These are phyloP conservation scores for Ustilago esculenta DNA, from an alignment of 1,284 basidiomycete genomes.

Conservation along the genomic window DNA sequence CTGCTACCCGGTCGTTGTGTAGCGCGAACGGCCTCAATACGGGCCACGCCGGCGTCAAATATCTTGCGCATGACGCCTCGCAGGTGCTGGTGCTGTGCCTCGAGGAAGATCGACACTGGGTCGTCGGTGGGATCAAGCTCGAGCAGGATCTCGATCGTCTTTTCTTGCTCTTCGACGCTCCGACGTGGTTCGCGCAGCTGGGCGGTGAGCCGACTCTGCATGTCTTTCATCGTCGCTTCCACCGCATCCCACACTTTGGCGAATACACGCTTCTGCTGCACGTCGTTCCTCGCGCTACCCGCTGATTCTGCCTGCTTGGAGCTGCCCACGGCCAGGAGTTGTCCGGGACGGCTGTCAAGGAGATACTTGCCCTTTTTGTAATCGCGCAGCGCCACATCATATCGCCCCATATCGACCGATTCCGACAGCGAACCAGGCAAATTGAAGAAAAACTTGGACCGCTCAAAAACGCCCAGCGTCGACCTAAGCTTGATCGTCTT, in stretches of 20 bases:
- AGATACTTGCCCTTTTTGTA: constrained; percentile 97
- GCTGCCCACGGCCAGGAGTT: constrained; percentile 74
- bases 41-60: constrained; percentile 69
- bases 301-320: constrained; percentile 28
- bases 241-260: constrained; percentile 97
- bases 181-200: constrained; percentile 81
- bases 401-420: constrained; percentile 78
- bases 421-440: constrained; percentile 91
- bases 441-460: constrained; percentile 98
- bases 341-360: constrained; percentile 84
- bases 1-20: constrained; percentile 57
- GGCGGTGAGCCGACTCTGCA: constrained; percentile 80
- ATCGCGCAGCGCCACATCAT: constrained; percentile 90
- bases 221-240: constrained; percentile 91
- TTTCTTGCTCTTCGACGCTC: constrained; percentile 92
- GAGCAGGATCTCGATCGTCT: constrained; percentile 81
- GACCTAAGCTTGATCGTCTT: constrained; percentile 92
- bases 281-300: constrained; percentile 34
- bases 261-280: constrained; percentile 82
- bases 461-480: constrained; percentile 93
- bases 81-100: constrained; percentile 88
- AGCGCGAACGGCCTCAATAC: constrained; percentile 25
- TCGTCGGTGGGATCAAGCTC: constrained; percentile 63
- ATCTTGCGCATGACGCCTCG: constrained; percentile 79
- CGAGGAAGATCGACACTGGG: constrained; percentile 92